phyloP scores from a whole-genome alignment of 208 protist genomes.

The Leishmania aethiopica region DNA sequence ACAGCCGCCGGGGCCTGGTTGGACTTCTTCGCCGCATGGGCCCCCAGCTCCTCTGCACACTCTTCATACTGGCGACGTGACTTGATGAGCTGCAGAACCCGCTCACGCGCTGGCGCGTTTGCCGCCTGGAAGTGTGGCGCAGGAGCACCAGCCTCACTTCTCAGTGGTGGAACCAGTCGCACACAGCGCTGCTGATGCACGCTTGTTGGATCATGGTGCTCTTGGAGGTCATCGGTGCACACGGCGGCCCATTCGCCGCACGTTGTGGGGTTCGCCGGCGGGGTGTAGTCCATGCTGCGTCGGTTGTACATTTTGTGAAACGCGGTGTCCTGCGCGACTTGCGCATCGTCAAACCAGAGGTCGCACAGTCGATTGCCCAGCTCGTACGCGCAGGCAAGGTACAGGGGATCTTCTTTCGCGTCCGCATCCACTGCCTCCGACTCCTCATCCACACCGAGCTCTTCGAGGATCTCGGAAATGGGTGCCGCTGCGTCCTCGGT shows the following conservation, averaged over 20 bases:
- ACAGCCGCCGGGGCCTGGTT: background rate
- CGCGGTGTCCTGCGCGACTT: constrained; percentile 15
- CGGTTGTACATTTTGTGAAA: constrained; percentile 24
- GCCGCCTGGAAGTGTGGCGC: background rate
- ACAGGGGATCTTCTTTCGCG: constrained; percentile 10
- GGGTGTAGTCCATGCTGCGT: constrained; percentile 17
- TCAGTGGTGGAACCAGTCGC: constrained; percentile 12
- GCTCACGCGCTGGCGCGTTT: background rate
- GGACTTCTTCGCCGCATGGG: background rate
- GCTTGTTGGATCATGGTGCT: background rate
- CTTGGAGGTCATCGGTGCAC: constrained; percentile 21
- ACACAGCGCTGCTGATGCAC: constrained; percentile 1
- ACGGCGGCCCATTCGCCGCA: constrained; percentile 21
- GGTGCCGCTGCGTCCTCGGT: constrained; percentile 20
- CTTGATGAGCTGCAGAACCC: constrained; percentile 7
- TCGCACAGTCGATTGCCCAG: constrained; percentile 46
- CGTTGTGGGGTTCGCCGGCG: constrained; percentile 18
- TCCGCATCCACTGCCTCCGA: background rate
- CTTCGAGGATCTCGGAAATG: constrained; percentile 5
- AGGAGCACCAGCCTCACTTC: background rate
- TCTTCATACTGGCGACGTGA: constrained; percentile 1
- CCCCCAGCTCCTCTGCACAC: background rate
- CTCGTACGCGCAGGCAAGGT: constrained; percentile 43
- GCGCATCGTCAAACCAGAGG: constrained; percentile 42
- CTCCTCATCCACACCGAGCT: background rate